These are phyloP conservation scores for Pyrenula massariospora DNA, from an alignment of 495 filamentous ascomycete species.

Conservation along the genomic window DNA sequence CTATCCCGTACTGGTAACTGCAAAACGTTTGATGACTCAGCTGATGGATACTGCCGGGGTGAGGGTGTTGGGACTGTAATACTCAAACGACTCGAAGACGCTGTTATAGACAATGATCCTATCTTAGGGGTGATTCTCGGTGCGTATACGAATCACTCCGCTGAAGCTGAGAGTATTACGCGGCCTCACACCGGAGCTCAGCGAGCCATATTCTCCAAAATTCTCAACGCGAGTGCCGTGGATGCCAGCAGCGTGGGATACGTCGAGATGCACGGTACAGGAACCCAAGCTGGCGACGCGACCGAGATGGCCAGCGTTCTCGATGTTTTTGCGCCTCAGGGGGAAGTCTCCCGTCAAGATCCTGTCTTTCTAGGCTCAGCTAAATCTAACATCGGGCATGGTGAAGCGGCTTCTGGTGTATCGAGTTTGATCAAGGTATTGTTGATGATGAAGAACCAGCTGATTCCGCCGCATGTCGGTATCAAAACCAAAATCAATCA, in stretches of 20 bases:
- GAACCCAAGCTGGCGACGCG: constrained; percentile 30
- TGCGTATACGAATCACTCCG: constrained; percentile 29
- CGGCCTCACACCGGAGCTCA: constrained; percentile 46
- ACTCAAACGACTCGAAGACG: constrained; percentile 21
- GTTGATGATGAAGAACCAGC: constrained; percentile 75
- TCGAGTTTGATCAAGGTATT: constrained; percentile 74
- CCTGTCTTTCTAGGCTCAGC: constrained; percentile 18
- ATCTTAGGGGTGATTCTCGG: constrained; percentile 32
- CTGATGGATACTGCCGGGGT: constrained; percentile 32
- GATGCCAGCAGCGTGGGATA: constrained; percentile 28
- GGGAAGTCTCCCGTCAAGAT: background rate
- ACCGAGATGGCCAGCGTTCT: constrained; percentile 30
- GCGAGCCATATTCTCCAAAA: constrained; percentile 28
- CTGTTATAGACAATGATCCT: constrained; percentile 16
- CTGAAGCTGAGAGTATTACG: constrained; percentile 38
- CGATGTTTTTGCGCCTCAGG: constrained; percentile 47
- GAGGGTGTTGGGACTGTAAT: constrained; percentile 27
- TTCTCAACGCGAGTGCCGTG: constrained; percentile 25
- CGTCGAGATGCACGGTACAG: constrained; percentile 37
- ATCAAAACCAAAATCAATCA: constrained; percentile 77
- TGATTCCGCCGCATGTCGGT: constrained; percentile 78
- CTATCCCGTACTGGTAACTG: constrained; percentile 21
- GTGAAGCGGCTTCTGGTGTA: constrained; percentile 77
- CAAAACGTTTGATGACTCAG: constrained; percentile 20
- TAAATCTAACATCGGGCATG: constrained; percentile 73